Base-by-base conservation (phyloP, 768 basidiomycete species). In the Sporobolomyces roseus region DNA sequence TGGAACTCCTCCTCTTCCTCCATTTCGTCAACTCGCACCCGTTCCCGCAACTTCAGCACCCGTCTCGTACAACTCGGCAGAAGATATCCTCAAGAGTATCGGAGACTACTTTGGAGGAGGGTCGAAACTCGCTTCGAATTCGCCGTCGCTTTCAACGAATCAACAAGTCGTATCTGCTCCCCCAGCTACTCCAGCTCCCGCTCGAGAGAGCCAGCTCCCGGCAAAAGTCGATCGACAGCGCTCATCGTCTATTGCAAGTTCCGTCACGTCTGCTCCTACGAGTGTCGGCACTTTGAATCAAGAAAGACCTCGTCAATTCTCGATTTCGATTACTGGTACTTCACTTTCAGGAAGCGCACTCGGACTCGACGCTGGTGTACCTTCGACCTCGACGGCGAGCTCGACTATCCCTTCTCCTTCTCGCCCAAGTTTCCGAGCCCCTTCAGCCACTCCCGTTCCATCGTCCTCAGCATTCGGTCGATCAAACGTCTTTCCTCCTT, bases 11-110 rank as follows among this genome's bases (percentile, higher is more conserved):
- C 70, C 62, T 4, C 38, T 63, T 17, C 70, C 65, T 8, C 65
- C 65, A 1, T 38, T 50, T 23, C 65, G 65, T 0, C 43, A 63
- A 17, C 64, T 66, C 27, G 50, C 19, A 1, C 53, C 63, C 9
- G 52, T 58, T 14, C 58, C 59, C 1, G 23, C 52, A 6, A 12
- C 32, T 8, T 21, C 45, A 0, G 46, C 48, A 3, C 23, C 56
- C 0, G 30, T 14, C 51, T 52, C 58, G 43, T 63, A 46, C 43
- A 66, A 58, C 46, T 62, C 64, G 30, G 71, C 71, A 13, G 67
- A 68, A n/a, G 71, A 73, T 62, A 67, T 73, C n/a, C 67, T 73
- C 43, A 73, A 69, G 49, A 59, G 64, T 38, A 65, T 73, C 33
- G 71, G 71, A 25, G 71, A 68, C 52, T 73, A 73, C 43, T 73